Conservation (phyloP, 1,284 basidiomycete genomes). For the Marasmius fiardii region DNA sequence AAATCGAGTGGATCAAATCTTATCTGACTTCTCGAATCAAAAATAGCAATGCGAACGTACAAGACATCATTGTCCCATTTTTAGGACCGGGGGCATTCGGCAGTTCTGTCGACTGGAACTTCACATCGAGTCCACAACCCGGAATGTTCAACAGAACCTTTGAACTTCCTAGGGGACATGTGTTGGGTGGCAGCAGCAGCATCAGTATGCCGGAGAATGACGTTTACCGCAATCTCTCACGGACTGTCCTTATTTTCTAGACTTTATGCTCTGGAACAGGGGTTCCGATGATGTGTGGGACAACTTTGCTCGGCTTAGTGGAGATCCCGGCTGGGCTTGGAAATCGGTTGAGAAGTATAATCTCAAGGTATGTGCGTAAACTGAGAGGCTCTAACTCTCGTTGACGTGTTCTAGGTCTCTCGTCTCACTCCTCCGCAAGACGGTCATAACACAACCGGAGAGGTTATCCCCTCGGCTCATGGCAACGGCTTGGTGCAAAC, state of each 20-base stretch:
- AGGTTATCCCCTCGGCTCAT: conserved; percentile 15
- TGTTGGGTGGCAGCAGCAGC: conserved; percentile 2
- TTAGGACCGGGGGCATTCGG: background rate
- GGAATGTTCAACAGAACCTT: conserved; percentile 1
- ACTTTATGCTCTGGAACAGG: conserved; percentile 23
- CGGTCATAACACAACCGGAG: conserved; percentile 15
- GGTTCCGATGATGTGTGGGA: conserved; percentile 27
- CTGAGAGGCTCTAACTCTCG: too few species aligned
- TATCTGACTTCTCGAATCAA: background rate
- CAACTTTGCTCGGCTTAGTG: conserved; percentile 19
- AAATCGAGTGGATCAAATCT: background rate
- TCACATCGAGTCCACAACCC: background rate
- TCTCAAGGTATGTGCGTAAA: conserved; percentile 17
- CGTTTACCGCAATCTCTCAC: too few species aligned
- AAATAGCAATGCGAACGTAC: conserved; percentile 1
- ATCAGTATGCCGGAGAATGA: conserved; percentile 5
- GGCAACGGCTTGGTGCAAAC: conserved; percentile 16
- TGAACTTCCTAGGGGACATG: background rate
- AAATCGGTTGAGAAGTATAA: conserved; percentile 17
- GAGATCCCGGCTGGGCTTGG: conserved; percentile 28
- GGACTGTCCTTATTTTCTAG: too few species aligned
- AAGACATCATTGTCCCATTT: conserved; percentile 1
- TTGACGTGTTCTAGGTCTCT: too few species aligned
- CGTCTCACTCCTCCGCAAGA: conserved; percentile 16
- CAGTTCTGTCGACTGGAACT: conserved; percentile 3